Base-by-base conservation (phyloP, 1,284 basidiomycete genomes). In the Microbotryum intermedium region DNA sequence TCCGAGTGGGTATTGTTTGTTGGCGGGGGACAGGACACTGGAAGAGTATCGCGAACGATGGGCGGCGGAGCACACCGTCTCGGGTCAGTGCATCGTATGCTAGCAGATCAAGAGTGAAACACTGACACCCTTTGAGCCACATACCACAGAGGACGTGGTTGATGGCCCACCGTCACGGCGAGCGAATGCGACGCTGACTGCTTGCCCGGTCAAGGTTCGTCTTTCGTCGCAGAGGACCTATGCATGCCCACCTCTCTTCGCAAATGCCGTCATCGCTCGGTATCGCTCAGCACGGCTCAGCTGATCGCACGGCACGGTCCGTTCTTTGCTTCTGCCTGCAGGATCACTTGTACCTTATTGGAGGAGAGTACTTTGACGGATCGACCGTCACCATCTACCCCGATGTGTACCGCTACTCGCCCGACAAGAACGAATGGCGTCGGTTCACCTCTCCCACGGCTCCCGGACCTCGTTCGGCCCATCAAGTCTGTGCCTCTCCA, bases 401-500 rank as follows among this genome's bases (percentile, higher is more conserved):
- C 64, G 87, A 90, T 70, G 82, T 88, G 0, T 90, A 85, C 72
- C 79, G 89, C 39, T 91, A 90, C 72, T 80, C 82, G 1, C 86
- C 87, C 0, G 86, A 88, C 42, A 91, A 90, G 82, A 84, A 90
- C 67, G 89, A 92, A 77, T 91, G 89, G 89, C 79, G 86, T 10
- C 84, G 83, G 70, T 91, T 88, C 68, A 80, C 88, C 45, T 89
- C 86, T 0, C 84, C 84, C 18, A 88, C 83, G 0, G 88, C 86
- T 64, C 90, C 90, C 0, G 87, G 87, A 0, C 90, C 90, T 0
- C 79, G 90, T 30, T 88, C 86, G 16, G 88, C 89, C 1, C 90
- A 92, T 72, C 86, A 87, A 9, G 83, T 87, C 6, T 86, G 85
- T 16, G 81, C 82, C 0, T 83, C 83, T 8, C 82, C 87, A 0